A percentile compares a stretch with the other conserved stretches of the same genome.
Conservation (phyloP, 1,284 basidiomycete species). For the Pascua sp. region DNA sequence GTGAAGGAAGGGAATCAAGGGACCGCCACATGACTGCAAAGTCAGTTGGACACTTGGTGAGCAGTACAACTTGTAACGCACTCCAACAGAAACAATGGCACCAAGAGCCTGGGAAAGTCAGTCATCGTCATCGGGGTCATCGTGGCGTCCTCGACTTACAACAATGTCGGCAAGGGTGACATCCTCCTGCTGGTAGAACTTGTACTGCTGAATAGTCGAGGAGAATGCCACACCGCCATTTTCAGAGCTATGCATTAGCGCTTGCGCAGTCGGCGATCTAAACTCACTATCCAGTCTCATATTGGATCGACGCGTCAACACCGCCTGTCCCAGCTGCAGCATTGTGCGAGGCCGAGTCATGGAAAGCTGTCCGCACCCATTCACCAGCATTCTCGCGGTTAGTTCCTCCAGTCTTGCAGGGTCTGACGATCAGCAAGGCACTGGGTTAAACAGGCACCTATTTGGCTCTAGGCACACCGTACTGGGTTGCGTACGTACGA, state of each 20-base stretch:
- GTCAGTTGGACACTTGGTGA: background rate
- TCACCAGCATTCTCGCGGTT: slow-evolving; percentile 17
- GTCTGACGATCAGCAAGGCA: slow-evolving; percentile 10
- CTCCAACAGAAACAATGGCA: slow-evolving; percentile 16
- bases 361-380: slow-evolving; percentile 20
- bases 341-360: slow-evolving; percentile 18
- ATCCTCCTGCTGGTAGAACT: slow-evolving; percentile 10
- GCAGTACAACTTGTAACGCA: background rate
- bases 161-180: slow-evolving; percentile 19
- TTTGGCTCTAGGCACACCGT: background rate
- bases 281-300: slow-evolving; percentile 15
- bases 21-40: slow-evolving; percentile 16
- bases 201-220: slow-evolving; percentile 13
- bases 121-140: background rate
- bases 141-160: background rate
- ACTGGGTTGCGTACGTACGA: background rate
- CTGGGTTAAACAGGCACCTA: background rate
- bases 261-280: too few species aligned
- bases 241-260: slow-evolving; percentile 6
- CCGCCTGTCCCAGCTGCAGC: slow-evolving; percentile 16
- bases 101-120: slow-evolving; percentile 9
- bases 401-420: slow-evolving; percentile 30
- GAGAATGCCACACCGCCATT: slow-evolving; percentile 13
- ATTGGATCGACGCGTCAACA: slow-evolving; percentile 19
- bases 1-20: slow-evolving; percentile 12